These are phyloP conservation scores for Ulota crispa DNA, from an alignment of 225 moss, liverwort and hornwort species.

Conservation along the genomic window DNA sequence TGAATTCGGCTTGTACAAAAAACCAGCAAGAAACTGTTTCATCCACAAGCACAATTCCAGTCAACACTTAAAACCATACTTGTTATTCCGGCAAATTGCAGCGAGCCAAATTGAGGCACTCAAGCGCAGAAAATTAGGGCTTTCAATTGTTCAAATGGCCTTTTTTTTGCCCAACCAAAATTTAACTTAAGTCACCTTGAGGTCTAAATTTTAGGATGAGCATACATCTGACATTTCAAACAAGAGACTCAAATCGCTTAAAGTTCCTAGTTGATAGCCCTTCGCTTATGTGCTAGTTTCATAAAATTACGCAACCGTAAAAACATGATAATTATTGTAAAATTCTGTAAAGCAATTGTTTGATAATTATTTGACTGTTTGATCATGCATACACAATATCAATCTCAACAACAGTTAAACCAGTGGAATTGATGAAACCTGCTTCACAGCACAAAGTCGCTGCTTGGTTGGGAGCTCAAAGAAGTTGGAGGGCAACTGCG, in stretches of 20 bases:
- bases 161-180: not conserved
- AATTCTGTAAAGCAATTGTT: not conserved
- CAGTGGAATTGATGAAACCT: not conserved
- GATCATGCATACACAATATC: not conserved
- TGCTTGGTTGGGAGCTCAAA: constrained; percentile 31
- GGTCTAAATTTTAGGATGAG: not conserved
- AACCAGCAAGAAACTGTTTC: constrained; percentile 36
- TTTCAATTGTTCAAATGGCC: not conserved
- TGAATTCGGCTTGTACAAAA: constrained; percentile 28
- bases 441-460: constrained; percentile 33
- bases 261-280: not conserved
- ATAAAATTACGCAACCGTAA: not conserved
- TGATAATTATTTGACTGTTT: not conserved
- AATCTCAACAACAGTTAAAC: not conserved
- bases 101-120: not conserved
- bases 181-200: not conserved
- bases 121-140: not conserved
- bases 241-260: not conserved
- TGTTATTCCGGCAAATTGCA: not conserved
- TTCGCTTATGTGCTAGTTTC: not conserved
- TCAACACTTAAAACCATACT: not conserved
- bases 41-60: not conserved
- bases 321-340: not conserved
- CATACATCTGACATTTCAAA: not conserved
- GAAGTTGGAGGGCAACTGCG: constrained; percentile 35